phyloP scores from a whole-genome alignment of 73 alveolate species.

The Tetrahymena malaccensis region DNA sequence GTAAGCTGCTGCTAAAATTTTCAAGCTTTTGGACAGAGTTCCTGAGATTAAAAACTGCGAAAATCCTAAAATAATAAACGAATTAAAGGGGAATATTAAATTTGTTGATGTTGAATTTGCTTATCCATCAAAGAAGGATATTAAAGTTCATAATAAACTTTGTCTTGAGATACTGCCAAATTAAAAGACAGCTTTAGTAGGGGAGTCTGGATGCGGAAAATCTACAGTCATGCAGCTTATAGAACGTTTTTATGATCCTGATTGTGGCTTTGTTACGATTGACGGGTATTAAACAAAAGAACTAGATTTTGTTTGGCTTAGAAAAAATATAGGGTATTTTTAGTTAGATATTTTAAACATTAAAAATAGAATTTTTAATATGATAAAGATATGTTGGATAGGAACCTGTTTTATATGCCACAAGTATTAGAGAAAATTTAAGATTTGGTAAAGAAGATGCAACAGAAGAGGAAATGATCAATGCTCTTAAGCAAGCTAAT shows the following conservation, averaged over 20 bases:
- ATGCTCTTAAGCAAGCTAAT: conserved; percentile 57
- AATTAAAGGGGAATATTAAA: conserved; percentile 2
- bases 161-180: conserved; percentile 46
- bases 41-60: conserved; percentile 3
- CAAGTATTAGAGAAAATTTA: conserved; percentile 72
- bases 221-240: conserved; percentile 56
- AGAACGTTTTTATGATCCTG: conserved; percentile 62
- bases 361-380: background rate
- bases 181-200: conserved; percentile 65
- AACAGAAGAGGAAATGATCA: conserved; percentile 57
- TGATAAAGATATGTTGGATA: conserved; percentile 43
- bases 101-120: conserved; percentile 14
- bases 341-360: background rate
- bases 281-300: conserved; percentile 51
- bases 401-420: conserved; percentile 73
- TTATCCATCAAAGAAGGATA: conserved; percentile 40
- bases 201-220: conserved; percentile 70
- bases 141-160: conserved; percentile 15
- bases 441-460: conserved; percentile 69
- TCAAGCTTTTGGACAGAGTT: conserved; percentile 10
- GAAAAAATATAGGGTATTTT: conserved; percentile 59
- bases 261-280: conserved; percentile 49
- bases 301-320: conserved; percentile 36
- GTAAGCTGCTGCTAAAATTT: conserved; percentile 31
- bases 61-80: background rate